Conservation (phyloP, 2,329 filamentous ascomycete genomes). For the Emericellopsis atlantica region DNA sequence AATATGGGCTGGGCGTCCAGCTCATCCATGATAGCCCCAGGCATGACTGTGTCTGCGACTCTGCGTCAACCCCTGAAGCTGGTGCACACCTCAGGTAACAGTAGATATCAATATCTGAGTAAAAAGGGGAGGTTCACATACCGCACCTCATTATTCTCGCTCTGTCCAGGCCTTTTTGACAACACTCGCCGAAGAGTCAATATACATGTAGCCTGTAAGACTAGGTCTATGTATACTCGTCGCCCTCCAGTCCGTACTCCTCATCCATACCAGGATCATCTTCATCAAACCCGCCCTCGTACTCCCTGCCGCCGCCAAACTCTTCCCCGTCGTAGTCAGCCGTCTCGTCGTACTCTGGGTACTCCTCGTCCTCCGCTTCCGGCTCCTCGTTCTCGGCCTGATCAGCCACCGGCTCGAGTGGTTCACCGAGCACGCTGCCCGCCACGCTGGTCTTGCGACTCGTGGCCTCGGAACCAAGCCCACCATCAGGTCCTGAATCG, state of each 20-base stretch:
- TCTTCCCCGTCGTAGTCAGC: slow-evolving; percentile 20
- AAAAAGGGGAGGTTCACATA: too few relatives aligned
- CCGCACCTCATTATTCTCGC: too few relatives aligned
- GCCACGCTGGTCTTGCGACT: slow-evolving; percentile 28
- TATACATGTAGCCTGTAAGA: too few relatives aligned
- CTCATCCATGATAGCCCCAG: too few relatives aligned
- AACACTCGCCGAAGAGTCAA: too few relatives aligned
- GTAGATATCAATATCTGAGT: too few relatives aligned
- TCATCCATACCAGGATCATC: slow-evolving; percentile 24
- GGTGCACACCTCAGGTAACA: too few relatives aligned
- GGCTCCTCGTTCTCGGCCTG: slow-evolving; percentile 19
- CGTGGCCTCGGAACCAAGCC: slow-evolving; percentile 36
- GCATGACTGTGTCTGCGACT: too few relatives aligned
- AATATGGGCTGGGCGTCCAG: too few relatives aligned
- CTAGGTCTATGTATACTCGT: slow-evolving; percentile 2
- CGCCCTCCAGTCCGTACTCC: slow-evolving; percentile 18
- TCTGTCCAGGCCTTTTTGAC: too few relatives aligned
- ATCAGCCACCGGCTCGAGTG: slow-evolving; percentile 18
- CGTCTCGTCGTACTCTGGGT: slow-evolving; percentile 21
- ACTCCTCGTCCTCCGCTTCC: slow-evolving; percentile 15
- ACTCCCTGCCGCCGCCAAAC: slow-evolving; percentile 18
- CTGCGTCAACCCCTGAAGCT: too few relatives aligned
- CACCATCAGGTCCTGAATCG: slow-evolving; percentile 27
- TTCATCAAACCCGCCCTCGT: slow-evolving; percentile 19
- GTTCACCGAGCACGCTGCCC: slow-evolving; percentile 18